These are phyloP conservation scores for Trichoderma sp. DNA, from an alignment of 2,329 filamentous ascomycete species.

Conservation along the genomic window DNA sequence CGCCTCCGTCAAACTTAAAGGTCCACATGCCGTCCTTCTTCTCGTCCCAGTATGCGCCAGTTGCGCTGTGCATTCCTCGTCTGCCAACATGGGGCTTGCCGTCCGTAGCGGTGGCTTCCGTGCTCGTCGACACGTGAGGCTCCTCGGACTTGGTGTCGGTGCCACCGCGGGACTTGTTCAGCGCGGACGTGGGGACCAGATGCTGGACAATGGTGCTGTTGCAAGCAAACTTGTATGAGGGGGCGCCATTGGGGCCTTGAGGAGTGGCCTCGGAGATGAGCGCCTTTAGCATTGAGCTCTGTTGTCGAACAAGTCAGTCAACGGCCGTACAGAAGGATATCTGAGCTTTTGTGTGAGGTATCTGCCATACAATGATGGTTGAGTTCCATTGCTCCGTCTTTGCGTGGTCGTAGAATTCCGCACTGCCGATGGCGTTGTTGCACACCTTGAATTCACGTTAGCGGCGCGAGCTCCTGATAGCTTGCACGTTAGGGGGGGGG, in stretches of 20 bases:
- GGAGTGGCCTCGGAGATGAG: conserved; percentile 74
- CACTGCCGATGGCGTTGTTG: conserved; percentile 70
- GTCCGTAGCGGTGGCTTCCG: conserved; percentile 58
- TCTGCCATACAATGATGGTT: conserved; percentile 74
- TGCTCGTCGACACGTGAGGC: conserved; percentile 58
- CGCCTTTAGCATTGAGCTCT: conserved; percentile 76
- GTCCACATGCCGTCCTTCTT: conserved; percentile 90
- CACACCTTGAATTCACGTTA: conserved; percentile 65
- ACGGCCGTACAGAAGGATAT: background rate
- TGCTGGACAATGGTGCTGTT: conserved; percentile 99
- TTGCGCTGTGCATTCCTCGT: conserved; percentile 86
- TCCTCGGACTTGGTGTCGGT: conserved; percentile 51
- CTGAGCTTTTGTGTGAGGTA: conserved; percentile 23
- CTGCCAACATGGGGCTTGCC: conserved; percentile 75
- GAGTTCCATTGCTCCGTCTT: conserved; percentile 89
- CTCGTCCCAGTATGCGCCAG: conserved; percentile 86
- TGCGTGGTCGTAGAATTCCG: conserved; percentile 82
- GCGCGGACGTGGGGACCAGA: conserved; percentile 66
- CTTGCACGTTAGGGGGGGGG: background rate
- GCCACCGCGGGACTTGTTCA: conserved; percentile 60
- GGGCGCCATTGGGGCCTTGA: conserved; percentile 52
- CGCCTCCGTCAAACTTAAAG: conserved; percentile 76
- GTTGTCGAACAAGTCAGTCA: conserved; percentile 28
- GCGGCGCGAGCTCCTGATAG: conserved; percentile 5
- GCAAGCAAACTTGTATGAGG: conserved; percentile 88